Evolutionary conservation across 78 protist species (phyloP).

Genomic region (Tieghemostelium lacteum): DNA sequence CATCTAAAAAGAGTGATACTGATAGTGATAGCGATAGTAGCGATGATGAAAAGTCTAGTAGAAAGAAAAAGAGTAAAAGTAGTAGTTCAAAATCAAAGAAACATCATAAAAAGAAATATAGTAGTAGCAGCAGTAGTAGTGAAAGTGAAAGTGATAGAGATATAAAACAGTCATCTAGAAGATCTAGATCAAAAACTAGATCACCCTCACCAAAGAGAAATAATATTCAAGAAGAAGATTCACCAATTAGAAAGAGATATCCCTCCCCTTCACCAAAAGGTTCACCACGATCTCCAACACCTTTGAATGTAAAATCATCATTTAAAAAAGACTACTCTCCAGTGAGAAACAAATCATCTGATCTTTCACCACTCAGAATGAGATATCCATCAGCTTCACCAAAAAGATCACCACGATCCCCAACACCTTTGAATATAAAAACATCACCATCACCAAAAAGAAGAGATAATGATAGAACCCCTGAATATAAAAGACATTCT

Average conservation of each 20-base stretch:
- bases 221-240: too few relatives aligned
- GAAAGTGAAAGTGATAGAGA: background rate
- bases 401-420: constrained; percentile 5
- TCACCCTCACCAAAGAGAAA: too few relatives aligned
- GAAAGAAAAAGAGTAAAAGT: constrained; percentile 11
- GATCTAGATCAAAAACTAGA: background rate
- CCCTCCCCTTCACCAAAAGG: background rate
- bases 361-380: background rate
- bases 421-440: constrained; percentile 7
- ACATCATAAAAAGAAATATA: background rate
- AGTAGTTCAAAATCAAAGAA: constrained; percentile 14
- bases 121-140: constrained; percentile 5
- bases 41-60: too few relatives aligned
- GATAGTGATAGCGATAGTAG: background rate
- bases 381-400: background rate
- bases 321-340: background rate
- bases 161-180: background rate
- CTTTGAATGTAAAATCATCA: background rate
- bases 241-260: constrained; percentile 4
- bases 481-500: too few relatives aligned
- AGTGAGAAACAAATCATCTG: background rate
- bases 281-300: background rate
- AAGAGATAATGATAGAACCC: background rate
- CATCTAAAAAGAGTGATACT: background rate
- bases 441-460: constrained; percentile 21